Percentiles rank a stretch among this genome's conserved stretches.
These are phyloP conservation scores for Gracilaria vermiculophylla DNA, from an alignment of 23 red algal genomes.

Conservation along the genomic window DNA sequence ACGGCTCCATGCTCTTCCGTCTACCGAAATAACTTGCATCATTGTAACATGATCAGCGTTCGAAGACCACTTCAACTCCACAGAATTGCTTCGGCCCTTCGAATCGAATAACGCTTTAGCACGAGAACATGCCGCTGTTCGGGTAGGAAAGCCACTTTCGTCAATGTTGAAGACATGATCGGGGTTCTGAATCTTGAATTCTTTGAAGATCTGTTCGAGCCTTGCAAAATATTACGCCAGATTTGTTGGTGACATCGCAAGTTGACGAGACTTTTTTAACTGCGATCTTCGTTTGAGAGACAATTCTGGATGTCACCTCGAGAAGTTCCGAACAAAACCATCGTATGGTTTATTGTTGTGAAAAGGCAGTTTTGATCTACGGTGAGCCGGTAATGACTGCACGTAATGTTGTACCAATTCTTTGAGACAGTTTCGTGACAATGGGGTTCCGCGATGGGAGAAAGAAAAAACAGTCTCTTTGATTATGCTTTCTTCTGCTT, in stretches of 20 bases:
- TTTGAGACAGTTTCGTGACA: no score
- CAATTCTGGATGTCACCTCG: background rate
- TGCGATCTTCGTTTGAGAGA: background rate
- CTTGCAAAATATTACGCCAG: background rate
- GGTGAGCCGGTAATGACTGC: no score
- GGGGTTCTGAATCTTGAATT: background rate
- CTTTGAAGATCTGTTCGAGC: background rate
- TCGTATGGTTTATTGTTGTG: no score
- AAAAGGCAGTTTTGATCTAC: no score
- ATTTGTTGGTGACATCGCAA: slow-evolving; percentile 11
- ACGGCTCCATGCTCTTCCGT: background rate
- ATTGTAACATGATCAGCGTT: slow-evolving; percentile 4
- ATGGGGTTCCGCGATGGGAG: no score
- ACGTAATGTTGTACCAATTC: no score
- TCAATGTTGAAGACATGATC: slow-evolving; percentile 7
- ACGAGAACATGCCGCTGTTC: background rate
- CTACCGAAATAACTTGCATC: background rate
- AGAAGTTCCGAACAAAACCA: no score
- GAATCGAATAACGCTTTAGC: background rate
- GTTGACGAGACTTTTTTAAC: background rate
- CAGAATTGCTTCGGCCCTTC: background rate
- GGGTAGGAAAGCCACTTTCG: slow-evolving; percentile 24
- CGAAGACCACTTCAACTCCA: background rate
- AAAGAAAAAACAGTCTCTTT: no score
- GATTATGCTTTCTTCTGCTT: no score